Evolutionary conservation across 1,284 basidiomycete species (phyloP).

Genomic region (Sanghuangporus sanghuang): DNA sequence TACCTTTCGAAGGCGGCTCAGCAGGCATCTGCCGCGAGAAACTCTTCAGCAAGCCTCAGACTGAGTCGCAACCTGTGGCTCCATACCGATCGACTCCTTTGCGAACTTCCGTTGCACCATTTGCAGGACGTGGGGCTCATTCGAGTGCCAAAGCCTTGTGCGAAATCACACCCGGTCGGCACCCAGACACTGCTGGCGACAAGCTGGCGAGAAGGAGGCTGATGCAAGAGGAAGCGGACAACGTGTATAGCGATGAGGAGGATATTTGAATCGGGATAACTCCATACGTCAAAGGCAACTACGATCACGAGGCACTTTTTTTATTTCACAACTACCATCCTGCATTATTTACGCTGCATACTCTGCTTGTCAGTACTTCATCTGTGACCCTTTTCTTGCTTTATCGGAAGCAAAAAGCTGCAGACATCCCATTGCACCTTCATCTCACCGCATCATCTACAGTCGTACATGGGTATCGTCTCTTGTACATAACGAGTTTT

Average conservation of each 20-base stretch:
- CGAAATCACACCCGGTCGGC: constrained; percentile 1
- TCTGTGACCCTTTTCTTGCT: not conserved
- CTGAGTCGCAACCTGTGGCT: not conserved
- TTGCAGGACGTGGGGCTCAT: not conserved
- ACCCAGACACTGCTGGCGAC: not conserved
- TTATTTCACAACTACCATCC: not conserved
- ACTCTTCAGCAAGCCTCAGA: not conserved
- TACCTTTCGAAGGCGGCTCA: constrained; percentile 19
- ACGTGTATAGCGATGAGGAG: constrained; percentile 12
- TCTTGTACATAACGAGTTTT: not conserved
- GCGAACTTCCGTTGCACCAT: constrained; percentile 1
- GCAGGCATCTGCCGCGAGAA: not conserved
- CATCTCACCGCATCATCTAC: not conserved
- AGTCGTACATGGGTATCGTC: not conserved
- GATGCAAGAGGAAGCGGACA: constrained; percentile 16
- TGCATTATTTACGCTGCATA: not conserved
- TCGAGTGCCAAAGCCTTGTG: not conserved
- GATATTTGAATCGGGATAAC: not conserved
- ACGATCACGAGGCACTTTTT: not conserved
- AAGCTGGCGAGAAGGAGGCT: constrained; percentile 4
- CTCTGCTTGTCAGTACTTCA: not conserved
- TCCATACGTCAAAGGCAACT: not conserved
- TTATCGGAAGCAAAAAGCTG: too few relatives aligned
- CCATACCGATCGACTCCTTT: not conserved
- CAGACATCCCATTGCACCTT: too few relatives aligned